Evolutionary conservation across 805 yeast genomes (phyloP).

Genomic region (Metschnikowia corniflorae): DNA sequence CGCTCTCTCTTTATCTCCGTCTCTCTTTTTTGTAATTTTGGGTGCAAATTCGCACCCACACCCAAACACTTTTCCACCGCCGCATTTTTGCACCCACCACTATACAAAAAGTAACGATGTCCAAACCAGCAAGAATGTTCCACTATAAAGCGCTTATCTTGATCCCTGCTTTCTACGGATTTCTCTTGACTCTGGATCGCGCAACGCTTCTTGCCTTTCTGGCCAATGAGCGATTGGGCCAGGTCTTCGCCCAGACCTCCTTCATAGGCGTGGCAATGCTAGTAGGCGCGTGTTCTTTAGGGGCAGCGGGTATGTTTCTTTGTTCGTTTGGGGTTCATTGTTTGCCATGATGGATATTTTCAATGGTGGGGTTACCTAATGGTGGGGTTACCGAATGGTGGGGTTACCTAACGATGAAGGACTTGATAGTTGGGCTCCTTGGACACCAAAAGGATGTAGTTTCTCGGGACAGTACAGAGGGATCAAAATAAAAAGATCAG

Average conservation of each 20-base stretch:
- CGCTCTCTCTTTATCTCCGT: no score
- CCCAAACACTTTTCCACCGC: not conserved
- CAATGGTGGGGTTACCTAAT: no score
- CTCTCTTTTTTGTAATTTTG: slow-evolving; percentile 27
- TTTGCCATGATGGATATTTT: no score
- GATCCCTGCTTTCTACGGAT: slow-evolving; percentile 25
- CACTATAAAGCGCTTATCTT: slow-evolving; percentile 11
- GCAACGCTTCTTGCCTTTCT: slow-evolving; percentile 23
- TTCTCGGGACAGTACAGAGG: no score
- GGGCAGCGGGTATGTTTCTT: slow-evolving; percentile 33
- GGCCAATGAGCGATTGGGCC: slow-evolving; percentile 19
- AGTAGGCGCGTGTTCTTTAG: slow-evolving; percentile 28
- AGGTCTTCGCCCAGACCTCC: slow-evolving; percentile 20
- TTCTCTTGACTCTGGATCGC: slow-evolving; percentile 29
- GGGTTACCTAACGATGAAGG: no score
- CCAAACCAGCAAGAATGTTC: slow-evolving; percentile 4
- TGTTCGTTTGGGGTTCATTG: no score
- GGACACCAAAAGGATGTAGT: no score
- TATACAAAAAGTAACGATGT: not conserved
- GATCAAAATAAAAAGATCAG: no score
- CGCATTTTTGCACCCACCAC: not conserved
- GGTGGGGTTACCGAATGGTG: no score
- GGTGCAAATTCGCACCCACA: no score
- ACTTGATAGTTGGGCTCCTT: no score
- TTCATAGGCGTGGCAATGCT: slow-evolving; percentile 25